phyloP scores from a whole-genome alignment of 1,284 basidiomycete species.

The Schizophyllum commune region DNA sequence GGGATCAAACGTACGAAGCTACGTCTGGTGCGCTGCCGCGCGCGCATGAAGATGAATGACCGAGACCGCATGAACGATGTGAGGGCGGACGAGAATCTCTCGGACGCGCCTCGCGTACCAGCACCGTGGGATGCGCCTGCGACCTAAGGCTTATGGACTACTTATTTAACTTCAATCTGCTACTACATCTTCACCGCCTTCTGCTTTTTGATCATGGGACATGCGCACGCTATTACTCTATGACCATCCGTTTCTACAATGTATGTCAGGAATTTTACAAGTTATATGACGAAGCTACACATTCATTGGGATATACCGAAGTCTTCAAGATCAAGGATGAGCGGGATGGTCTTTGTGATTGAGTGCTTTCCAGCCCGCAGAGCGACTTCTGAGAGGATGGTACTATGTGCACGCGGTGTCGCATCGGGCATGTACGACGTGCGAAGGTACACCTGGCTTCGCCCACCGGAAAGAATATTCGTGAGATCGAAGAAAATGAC shows the following conservation, averaged over 20 bases:
- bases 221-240: no score
- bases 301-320: no score
- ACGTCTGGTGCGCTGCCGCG: slow-evolving; percentile 61
- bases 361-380: not conserved
- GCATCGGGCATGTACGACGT: not conserved
- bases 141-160: no score
- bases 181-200: no score
- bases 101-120: slow-evolving; percentile 51
- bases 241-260: no score
- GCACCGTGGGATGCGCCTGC: not conserved
- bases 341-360: no score
- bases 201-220: no score
- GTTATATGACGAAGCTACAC: no score
- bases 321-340: no score
- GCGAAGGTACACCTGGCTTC: not conserved
- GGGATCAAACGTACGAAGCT: slow-evolving; percentile 82
- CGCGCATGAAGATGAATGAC: slow-evolving; percentile 65
- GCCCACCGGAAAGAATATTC: not conserved
- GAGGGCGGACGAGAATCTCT: slow-evolving; percentile 64
- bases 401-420: not conserved
- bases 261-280: no score
- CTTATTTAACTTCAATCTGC: no score
- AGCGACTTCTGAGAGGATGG: not conserved
- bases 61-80: slow-evolving; percentile 63
- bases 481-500: not conserved